Evolutionary conservation across 306 rosid species (phyloP), one percentile per base, ranked within the genome.

Genomic region (Dicorynia guianensis): DNA sequence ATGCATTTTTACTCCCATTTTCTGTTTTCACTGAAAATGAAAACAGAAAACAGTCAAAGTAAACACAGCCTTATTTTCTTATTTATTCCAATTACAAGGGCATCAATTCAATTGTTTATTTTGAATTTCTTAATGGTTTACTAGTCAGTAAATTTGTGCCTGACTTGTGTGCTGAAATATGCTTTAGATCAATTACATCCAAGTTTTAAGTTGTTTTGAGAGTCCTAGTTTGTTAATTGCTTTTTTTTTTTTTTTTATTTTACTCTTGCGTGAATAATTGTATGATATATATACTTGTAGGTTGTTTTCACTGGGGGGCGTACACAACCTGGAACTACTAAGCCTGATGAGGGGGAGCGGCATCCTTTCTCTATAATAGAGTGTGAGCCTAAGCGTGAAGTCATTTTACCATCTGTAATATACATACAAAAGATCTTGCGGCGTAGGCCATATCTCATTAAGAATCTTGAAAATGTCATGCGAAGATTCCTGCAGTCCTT

Each of bases 261-360:
- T 47, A 19, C 30, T 67, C 30, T 25, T 25, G 30, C 30, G 1
- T 25, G 72, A 14, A 12, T 18, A 8, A 6, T 64, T 43, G 30
- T n/a, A 30, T 62, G 3, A 9, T 17, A 38, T 42, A 69, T 25
- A 9, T 35, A n/a, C 40, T 36, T 76, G 59, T 78, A 96, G 99
- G 99, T 96, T 83, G 86, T 82, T 88, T 90, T 96, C 93, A 96
- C 93, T 43, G 99, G 99, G 79, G 97, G 99, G 12, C 99, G 99
- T 63, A 96, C 99, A 42, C 99, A 96, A 69, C 98, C 99, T 78
- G 99, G 99, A 90, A 96, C 99, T 73, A 96, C 97, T 76, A 96
- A 96, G 84, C 97, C 99, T 77, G 99, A 92, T 89, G 99, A 96
- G 89, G 99, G 99, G 89, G 97, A 92, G 82, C 99, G 98, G 66